Base-by-base conservation (phyloP, 2,329 filamentous ascomycete species). In the Beauveria pseudobassiana region DNA sequence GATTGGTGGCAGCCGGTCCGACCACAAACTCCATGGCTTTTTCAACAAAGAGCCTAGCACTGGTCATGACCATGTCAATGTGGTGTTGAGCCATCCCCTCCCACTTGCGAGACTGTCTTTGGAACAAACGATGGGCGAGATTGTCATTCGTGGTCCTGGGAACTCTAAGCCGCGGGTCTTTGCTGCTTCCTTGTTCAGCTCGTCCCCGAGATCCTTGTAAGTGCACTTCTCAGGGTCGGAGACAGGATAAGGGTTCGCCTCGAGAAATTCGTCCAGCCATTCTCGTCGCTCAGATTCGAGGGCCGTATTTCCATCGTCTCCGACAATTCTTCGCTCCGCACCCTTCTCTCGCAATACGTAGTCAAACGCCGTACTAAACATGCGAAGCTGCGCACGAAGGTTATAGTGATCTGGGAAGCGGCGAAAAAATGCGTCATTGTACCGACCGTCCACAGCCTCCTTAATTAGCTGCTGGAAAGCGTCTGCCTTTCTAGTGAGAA, bases 401-500 rank as follows among this genome's bases (percentile, higher is more conserved):
- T 68, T 66, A 1, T 65, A 62, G 0, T 45, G 60, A 0, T 24
- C 28, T 2, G 55, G 34, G 3, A 52, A 20, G 5, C 62, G 63
- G 16, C 68, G 66, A 28, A 77, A 77, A 56, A 76, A 77, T 0
- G 61, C 71, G 18, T 66, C 63, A 1, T 20, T 48, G 42, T 67
- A 67, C 2, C 49, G 57, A 3, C 66, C 65, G 2, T 48, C 45
- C 1, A 65, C 59, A 8, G 62, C 63, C 3, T 64, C 62, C 9
- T 49, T 48, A 5, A 64, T 61, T 14, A 67, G 48, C 10, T 46
- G 52, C 45, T 65, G 68, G 54, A 76, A 76, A 0, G 55, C 58
- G 45, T 67, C 69, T 42, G 73, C 73, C 3, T 75, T 69, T 3
- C 64, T 58, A 0, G 74, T 59, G n/a, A 73, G 67, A 48, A 72